Evolutionary conservation across 495 filamentous ascomycete genomes (phyloP).

Genomic region (Penicillium pancosmium): DNA sequence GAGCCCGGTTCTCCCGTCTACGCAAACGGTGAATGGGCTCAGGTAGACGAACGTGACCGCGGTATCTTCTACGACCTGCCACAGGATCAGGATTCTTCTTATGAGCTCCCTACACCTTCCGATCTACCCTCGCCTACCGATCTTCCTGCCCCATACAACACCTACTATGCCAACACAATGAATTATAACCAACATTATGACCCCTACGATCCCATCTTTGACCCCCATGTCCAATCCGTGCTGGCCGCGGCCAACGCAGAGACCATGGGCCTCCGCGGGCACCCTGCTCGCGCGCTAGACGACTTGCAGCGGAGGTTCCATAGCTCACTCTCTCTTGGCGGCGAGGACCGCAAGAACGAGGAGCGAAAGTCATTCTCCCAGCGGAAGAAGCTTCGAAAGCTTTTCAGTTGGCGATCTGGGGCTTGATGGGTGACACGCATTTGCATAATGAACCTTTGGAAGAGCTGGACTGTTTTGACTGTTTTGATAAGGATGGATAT

Average conservation of each 20-base stretch:
- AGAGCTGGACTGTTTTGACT: slow-evolving; percentile 5
- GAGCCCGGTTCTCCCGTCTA: slow-evolving; percentile 42
- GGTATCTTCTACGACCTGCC: slow-evolving; percentile 25
- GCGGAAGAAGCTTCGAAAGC: slow-evolving; percentile 26
- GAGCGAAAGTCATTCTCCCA: slow-evolving; percentile 22
- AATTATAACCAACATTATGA: slow-evolving; percentile 14
- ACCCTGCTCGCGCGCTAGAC: slow-evolving; percentile 24
- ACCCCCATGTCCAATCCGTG: slow-evolving; percentile 33
- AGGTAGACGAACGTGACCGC: slow-evolving; percentile 30
- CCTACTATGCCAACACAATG: slow-evolving; percentile 26
- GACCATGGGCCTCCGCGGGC: slow-evolving; percentile 29
- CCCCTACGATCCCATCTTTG: slow-evolving; percentile 28
- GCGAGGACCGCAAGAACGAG: slow-evolving; percentile 6
- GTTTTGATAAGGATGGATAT: slow-evolving; percentile 8
- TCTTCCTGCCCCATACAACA: slow-evolving; percentile 13
- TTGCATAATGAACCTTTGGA: not conserved
- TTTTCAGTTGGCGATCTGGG: slow-evolving; percentile 33
- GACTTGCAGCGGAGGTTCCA: slow-evolving; percentile 30
- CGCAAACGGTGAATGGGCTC: slow-evolving; percentile 34
- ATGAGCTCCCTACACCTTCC: slow-evolving; percentile 1
- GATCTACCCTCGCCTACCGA: slow-evolving; percentile 5
- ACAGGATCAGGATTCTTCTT: slow-evolving; percentile 7
- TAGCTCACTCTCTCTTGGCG: slow-evolving; percentile 16
- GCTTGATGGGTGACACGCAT: not conserved
- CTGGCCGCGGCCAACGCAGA: slow-evolving; percentile 34